phyloP scores from a whole-genome alignment of 2,329 filamentous ascomycete genomes.

The Pyrenochaeta sp. region DNA sequence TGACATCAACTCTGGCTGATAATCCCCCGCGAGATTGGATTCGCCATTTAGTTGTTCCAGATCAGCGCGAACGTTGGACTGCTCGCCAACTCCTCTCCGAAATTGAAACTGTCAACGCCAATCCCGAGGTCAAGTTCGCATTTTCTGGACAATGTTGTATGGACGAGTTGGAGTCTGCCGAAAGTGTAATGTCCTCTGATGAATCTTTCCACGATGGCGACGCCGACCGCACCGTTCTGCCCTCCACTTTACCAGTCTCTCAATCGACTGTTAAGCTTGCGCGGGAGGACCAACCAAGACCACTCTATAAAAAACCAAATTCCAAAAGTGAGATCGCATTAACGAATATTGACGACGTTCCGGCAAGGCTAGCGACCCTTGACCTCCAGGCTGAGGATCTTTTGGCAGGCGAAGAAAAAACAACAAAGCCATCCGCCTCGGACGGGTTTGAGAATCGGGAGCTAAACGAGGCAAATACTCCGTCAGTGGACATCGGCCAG shows the following conservation, averaged over 20 bases:
- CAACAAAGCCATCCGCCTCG: background rate
- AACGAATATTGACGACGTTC: background rate
- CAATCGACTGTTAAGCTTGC: background rate
- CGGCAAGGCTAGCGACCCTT: background rate
- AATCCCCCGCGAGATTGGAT: conserved; percentile 6
- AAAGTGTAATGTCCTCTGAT: conserved; percentile 4
- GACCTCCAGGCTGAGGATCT: background rate
- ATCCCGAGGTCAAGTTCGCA: conserved; percentile 2
- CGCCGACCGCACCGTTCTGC: background rate
- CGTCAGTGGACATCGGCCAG: background rate
- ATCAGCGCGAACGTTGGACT: conserved; percentile 3
- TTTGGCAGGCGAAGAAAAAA: background rate
- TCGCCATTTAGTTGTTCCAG: conserved; percentile 1
- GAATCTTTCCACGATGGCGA: background rate
- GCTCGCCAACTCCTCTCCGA: conserved; percentile 3
- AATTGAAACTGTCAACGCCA: conserved; percentile 1
- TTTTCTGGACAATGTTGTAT: conserved; percentile 3
- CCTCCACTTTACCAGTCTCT: background rate
- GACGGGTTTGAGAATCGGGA: background rate
- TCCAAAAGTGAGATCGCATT: background rate
- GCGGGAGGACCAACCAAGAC: background rate
- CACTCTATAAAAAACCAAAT: background rate
- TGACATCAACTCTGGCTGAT: background rate
- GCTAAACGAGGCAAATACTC: background rate
- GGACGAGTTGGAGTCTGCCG: conserved; percentile 2